Percentiles rank a stretch among this genome's conserved stretches.
These are phyloP conservation scores for Scutellaria baicalensis DNA, from an alignment of 257 asterid species.

Conservation along the genomic window DNA sequence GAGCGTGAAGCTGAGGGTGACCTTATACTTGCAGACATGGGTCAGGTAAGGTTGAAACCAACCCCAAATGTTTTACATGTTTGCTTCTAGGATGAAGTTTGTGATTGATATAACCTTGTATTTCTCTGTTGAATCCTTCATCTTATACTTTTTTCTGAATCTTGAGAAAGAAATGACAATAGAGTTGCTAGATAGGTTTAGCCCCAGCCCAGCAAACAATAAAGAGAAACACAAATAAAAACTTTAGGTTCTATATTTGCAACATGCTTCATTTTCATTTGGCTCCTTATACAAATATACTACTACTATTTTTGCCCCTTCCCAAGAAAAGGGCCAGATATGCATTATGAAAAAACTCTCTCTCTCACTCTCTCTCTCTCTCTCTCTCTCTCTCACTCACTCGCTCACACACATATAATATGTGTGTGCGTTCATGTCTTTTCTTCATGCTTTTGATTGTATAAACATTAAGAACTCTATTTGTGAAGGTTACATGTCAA, in stretches of 20 bases:
- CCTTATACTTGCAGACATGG: conserved; percentile 87
- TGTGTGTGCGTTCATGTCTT: neutral
- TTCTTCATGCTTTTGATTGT: neutral
- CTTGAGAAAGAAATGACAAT: neutral
- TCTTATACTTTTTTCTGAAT: neutral
- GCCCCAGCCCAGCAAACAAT: neutral
- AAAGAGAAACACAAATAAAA: neutral
- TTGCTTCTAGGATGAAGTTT: neutral
- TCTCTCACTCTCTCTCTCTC: no score
- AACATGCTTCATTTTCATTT: neutral
- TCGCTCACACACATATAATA: no score
- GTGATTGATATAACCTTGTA: conserved; percentile 1
- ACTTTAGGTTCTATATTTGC: neutral
- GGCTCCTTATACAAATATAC: neutral
- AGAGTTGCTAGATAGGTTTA: neutral
- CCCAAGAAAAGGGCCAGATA: neutral
- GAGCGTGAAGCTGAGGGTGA: conserved; percentile 95
- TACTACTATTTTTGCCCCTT: neutral
- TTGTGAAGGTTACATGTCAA: neutral
- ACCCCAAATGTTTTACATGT: neutral
- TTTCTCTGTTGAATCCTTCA: neutral
- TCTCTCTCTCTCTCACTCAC: no score
- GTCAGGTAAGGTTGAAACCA: conserved; percentile 46
- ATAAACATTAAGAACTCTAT: neutral
- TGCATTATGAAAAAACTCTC: neutral